Evolutionary conservation across 208 protist genomes (phyloP), one percentile per base, ranked within the genome.

Genomic region (Perkinsela sp.): DNA sequence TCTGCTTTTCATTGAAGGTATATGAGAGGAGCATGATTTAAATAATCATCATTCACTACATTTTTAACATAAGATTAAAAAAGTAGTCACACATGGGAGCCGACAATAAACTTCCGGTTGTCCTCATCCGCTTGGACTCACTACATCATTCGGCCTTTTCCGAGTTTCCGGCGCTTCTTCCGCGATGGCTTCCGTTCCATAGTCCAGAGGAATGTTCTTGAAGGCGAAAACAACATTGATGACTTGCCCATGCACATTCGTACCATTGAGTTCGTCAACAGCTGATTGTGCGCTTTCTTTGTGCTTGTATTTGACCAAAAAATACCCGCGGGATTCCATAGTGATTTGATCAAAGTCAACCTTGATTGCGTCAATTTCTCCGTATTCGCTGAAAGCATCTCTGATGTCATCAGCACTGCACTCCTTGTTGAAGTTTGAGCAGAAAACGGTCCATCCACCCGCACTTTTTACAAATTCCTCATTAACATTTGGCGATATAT

Each of bases 261-360:
- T 68, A 22, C 83, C 83, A 76, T 91, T 89, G 68, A 91, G 77
- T 40, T 76, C 74, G 68, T 72, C 73, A 69, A 88, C 85, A 16
- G 83, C 86, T 76, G 80, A 76, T 72, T 86, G 77, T 31, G 86
- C 83, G 73, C 76, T 83, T 57, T 77, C 72, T 15, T 76, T 77
- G 28, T 74, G 78, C 72, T 81, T 75, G 74, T 85, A 92, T 79
- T 90, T 89, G 71, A 92, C 84, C 72, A 92, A 92, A 67, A 83
- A 83, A 75, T 88, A 92, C 69, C 86, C 86, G 69, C 83, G 80
- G 75, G 82, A 89, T 76, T 87, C 78, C 71, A 77, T 78, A 32
- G 78, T 89, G 30, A 84, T 77, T 71, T 79, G 82, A 76, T 92
- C 86, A 73, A 75, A 89, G 65, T 90, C 81, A 68, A 92, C 88